These are phyloP conservation scores for Coprinellus micaceus DNA, from an alignment of 768 basidiomycete genomes.

Conservation along the genomic window DNA sequence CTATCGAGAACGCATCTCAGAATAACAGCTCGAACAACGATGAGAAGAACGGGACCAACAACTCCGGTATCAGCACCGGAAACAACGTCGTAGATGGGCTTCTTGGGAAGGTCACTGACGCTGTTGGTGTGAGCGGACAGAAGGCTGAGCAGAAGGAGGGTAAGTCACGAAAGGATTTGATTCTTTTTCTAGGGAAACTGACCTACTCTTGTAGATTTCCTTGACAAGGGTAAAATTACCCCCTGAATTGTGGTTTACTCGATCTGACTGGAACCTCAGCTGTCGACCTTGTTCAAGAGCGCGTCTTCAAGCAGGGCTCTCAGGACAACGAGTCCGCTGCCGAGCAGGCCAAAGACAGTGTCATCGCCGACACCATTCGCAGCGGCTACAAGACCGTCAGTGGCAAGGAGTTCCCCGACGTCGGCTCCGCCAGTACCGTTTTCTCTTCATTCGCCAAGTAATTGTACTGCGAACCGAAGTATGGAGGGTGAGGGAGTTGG, in stretches of 20 bases:
- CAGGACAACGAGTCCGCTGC: conserved; percentile 33
- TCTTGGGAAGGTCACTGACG: conserved; percentile 8
- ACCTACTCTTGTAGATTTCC: conserved; percentile 9
- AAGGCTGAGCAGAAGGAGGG: conserved; percentile 16
- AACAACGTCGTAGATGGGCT: not conserved
- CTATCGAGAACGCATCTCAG: not conserved
- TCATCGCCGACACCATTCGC: conserved; percentile 29
- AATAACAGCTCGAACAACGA: not conserved
- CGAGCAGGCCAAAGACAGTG: conserved; percentile 33
- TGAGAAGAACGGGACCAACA: conserved; percentile 3
- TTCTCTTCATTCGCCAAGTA: too few relatives aligned
- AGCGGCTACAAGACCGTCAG: conserved; percentile 27
- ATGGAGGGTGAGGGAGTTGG: too few relatives aligned
- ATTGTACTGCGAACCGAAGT: too few relatives aligned
- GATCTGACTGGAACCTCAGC: conserved; percentile 10
- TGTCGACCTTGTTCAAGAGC: conserved; percentile 24
- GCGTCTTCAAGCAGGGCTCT: conserved; percentile 25
- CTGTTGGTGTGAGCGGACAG: conserved; percentile 18
- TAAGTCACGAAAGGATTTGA: too few relatives aligned
- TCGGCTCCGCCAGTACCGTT: too few relatives aligned
- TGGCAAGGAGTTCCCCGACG: conserved; percentile 33
- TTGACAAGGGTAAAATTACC: conserved; percentile 19
- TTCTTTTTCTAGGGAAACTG: too few relatives aligned
- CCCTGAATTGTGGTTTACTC: not conserved
- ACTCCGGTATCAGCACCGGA: not conserved